Evolutionary conservation across 352 stramenopile species (phyloP).

Genomic region (Phytopythium chamaehyphon): DNA sequence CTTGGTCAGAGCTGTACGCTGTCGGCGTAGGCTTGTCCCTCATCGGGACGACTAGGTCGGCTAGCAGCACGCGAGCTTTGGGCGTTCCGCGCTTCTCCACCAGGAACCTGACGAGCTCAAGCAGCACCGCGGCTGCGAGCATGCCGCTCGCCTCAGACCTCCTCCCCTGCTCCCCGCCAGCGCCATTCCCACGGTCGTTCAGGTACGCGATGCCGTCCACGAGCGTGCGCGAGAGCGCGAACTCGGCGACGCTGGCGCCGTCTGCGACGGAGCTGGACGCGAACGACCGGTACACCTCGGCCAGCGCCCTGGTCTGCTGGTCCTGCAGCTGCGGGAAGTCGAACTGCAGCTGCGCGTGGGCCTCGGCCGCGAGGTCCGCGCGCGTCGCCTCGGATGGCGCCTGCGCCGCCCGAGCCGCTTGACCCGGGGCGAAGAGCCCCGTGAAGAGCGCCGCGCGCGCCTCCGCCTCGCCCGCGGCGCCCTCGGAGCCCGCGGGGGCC

Average conservation of each 20-base stretch:
- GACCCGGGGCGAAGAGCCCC: conserved; percentile 13
- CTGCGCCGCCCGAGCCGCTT: conserved; percentile 1
- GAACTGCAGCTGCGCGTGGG: conserved; percentile 51
- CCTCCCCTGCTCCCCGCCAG: conserved; percentile 3
- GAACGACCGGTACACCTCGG: conserved; percentile 33
- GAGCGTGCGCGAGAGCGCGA: conserved; percentile 34
- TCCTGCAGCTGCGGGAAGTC: conserved; percentile 46
- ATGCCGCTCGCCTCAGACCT: conserved; percentile 32
- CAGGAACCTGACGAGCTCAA: conserved; percentile 30
- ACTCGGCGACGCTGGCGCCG: not conserved
- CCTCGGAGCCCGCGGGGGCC: conserved; percentile 11
- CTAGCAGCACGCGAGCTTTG: conserved; percentile 22
- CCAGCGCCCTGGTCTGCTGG: conserved; percentile 31
- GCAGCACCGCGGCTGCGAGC: conserved; percentile 37
- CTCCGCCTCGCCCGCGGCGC: conserved; percentile 12
- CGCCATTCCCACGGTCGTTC: conserved; percentile 20
- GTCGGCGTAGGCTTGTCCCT: not conserved
- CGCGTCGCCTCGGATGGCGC: conserved; percentile 4
- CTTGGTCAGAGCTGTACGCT: not conserved
- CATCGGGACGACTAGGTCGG: conserved; percentile 2
- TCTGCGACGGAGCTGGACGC: conserved; percentile 9
- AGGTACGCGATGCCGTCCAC: conserved; percentile 44
- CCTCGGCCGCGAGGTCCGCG: conserved; percentile 20
- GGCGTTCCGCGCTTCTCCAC: conserved; percentile 18
- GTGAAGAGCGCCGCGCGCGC: conserved; percentile 9